These are phyloP conservation scores for Pelargonium australe DNA, from an alignment of 441 rosid genomes.

Conservation along the genomic window DNA sequence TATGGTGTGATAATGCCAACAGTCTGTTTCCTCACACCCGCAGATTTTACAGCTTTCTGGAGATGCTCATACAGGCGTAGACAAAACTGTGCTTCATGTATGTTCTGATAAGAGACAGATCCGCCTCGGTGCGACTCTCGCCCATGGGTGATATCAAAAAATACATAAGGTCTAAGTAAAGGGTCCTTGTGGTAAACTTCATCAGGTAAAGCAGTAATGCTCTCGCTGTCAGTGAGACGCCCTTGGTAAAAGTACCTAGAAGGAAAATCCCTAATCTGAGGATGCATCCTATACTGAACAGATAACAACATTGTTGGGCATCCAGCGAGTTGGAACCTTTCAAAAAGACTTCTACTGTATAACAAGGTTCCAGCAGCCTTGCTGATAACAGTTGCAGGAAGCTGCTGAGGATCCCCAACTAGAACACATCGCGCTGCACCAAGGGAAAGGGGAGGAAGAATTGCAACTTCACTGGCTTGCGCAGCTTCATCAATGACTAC, in stretches of 20 bases:
- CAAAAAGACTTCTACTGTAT: slow-evolving; percentile 96
- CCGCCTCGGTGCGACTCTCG: slow-evolving; percentile 97
- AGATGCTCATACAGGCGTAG: slow-evolving; percentile 85
- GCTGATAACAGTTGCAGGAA: slow-evolving; percentile 98
- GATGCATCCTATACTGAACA: slow-evolving; percentile 98
- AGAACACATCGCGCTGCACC: slow-evolving; percentile 99
- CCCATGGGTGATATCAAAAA: slow-evolving; percentile 84
- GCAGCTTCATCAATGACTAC: slow-evolving; percentile 99
- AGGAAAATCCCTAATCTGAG: slow-evolving; percentile 91
- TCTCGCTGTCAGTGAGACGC: slow-evolving; percentile 93
- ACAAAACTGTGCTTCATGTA: slow-evolving; percentile 93
- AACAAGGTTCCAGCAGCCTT: slow-evolving; percentile 94
- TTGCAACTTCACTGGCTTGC: slow-evolving; percentile 95
- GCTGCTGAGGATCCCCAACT: slow-evolving; percentile 99
- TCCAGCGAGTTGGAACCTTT: slow-evolving; percentile 96
- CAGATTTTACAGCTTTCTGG: slow-evolving; percentile 63
- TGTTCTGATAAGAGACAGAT: slow-evolving; percentile 88
- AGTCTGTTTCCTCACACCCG: slow-evolving; percentile 61
- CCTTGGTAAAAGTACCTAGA: slow-evolving; percentile 94
- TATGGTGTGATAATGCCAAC: slow-evolving; percentile 97
- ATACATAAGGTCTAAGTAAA: slow-evolving; percentile 75
- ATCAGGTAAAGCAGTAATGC: slow-evolving; percentile 65
- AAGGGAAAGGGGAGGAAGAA: slow-evolving; percentile 95
- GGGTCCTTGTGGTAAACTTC: slow-evolving; percentile 85
- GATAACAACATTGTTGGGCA: slow-evolving; percentile 94